Percentiles rank a stretch among this genome's conserved stretches.
Evolutionary conservation across 1,284 basidiomycete species (phyloP).

Genomic region (Moniliella sp.): DNA sequence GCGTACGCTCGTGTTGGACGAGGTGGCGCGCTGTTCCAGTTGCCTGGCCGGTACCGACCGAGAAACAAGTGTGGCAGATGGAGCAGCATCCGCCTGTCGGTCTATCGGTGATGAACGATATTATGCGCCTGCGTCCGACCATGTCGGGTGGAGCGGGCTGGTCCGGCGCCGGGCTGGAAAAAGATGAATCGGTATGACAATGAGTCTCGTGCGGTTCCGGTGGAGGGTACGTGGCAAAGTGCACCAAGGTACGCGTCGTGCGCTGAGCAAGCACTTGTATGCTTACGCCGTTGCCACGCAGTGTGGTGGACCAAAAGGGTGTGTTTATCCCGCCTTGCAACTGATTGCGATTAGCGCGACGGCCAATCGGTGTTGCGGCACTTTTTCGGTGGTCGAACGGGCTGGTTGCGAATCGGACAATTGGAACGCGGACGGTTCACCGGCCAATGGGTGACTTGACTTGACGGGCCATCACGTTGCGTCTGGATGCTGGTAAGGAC

Average conservation of each 20-base stretch:
- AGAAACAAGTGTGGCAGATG: constrained; percentile 22
- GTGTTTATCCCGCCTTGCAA: constrained; percentile 24
- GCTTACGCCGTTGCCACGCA: neutral
- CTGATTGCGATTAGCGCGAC: constrained; percentile 23
- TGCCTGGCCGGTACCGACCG: constrained; percentile 23
- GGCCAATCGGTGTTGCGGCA: constrained; percentile 29
- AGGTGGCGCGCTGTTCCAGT: constrained; percentile 23
- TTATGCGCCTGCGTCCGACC: constrained; percentile 18
- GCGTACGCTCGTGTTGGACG: constrained; percentile 23
- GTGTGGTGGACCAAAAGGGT: too few relatives aligned
- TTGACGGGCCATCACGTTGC: constrained; percentile 22
- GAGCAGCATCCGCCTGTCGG: constrained; percentile 20
- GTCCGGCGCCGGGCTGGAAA: constrained; percentile 20
- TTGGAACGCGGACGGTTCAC: constrained; percentile 6
- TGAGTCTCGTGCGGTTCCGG: too few relatives aligned
- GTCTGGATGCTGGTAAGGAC: too few relatives aligned
- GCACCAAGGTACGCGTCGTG: constrained; percentile 5
- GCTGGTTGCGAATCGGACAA: constrained; percentile 24
- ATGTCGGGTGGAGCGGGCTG: constrained; percentile 19
- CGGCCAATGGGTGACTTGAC: constrained; percentile 28
- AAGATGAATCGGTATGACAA: neutral
- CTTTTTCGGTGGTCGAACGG: constrained; percentile 27
- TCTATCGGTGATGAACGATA: constrained; percentile 14
- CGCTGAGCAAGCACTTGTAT: neutral
- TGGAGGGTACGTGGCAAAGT: constrained; percentile 1